A percentile compares a stretch with the other conserved stretches of the same genome.
These are phyloP conservation scores for Phytomonas sp. DNA, from an alignment of 208 protist species.

Conservation along the genomic window DNA sequence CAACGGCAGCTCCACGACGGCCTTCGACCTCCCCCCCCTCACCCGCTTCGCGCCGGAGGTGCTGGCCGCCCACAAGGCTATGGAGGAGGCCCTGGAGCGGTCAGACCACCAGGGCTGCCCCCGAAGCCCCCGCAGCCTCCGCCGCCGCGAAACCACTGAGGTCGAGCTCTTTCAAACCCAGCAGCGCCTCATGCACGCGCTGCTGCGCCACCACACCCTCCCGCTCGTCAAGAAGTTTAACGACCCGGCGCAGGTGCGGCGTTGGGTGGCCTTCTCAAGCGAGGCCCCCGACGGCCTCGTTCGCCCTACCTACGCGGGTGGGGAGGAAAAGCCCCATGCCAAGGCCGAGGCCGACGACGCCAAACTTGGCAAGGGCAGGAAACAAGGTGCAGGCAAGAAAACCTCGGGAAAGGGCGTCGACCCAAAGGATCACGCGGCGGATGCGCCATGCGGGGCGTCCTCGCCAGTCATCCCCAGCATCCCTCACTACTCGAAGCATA, in stretches of 20 bases:
- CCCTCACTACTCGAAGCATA: slow-evolving; percentile 42
- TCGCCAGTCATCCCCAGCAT: slow-evolving; percentile 1
- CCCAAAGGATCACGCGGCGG: background rate
- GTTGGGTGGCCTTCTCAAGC: slow-evolving; percentile 32
- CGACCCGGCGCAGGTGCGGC: slow-evolving; percentile 19
- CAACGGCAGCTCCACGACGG: slow-evolving; percentile 16
- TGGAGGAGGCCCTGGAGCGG: slow-evolving; percentile 18
- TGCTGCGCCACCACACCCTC: slow-evolving; percentile 59
- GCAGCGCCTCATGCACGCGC: slow-evolving; percentile 56
- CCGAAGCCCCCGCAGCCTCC: slow-evolving; percentile 26
- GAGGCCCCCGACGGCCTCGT: slow-evolving; percentile 7
- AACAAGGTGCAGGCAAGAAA: background rate
- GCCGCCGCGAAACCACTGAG: slow-evolving; percentile 40
- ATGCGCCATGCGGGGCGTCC: background rate
- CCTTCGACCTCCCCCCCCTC: slow-evolving; percentile 46
- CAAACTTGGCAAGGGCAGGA: slow-evolving; percentile 8
- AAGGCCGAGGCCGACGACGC: background rate
- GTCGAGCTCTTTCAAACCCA: slow-evolving; percentile 53
- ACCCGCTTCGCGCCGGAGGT: slow-evolving; percentile 12
- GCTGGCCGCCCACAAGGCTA: slow-evolving; percentile 20
- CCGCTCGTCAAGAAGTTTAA: slow-evolving; percentile 31
- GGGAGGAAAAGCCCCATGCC: slow-evolving; percentile 6
- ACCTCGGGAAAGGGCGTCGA: background rate
- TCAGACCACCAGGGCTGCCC: slow-evolving; percentile 17
- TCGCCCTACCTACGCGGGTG: background rate